Base-by-base conservation (phyloP, 106 monocot genomes). In the Dendrobium nobile region DNA sequence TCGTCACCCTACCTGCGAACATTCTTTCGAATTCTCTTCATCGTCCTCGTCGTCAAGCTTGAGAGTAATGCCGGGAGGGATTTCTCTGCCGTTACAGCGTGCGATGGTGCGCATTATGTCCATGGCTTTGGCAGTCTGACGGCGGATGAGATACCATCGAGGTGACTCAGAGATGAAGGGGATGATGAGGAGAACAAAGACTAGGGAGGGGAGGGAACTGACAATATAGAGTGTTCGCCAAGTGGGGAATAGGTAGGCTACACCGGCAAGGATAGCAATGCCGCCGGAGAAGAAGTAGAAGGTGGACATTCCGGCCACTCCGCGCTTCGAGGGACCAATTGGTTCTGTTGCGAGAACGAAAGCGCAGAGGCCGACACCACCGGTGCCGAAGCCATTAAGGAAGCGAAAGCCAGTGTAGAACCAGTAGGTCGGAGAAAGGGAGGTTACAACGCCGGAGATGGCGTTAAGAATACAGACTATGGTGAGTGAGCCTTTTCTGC, bases 271-370 rank as follows among this genome's bases (percentile, higher is more conserved):
- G 55, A 84, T 18, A 17, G 86, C 90, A 78, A 87, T 90, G 56
- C 94, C 96, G 68, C 75, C 81, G 77, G 94, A 92, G 89, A 97
- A 97, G 85, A 97, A 97, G 92, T 94, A 97, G 87, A 97, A 97
- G 26, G 92, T 92, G 56, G 90, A 94, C 96, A 94, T 94, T 10
- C 94, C 96, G 47, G 81, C 94, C 7, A 31, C 51, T 28, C 89
- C 96, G n/a, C 94, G 94, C 47, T 83, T 86, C 3, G 78, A 75
- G 10, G 90, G 89, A 20, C 96, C 96, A 55, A 92, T 79, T 58
- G 96, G 94, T 61, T 94, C 94, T 47, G 96, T 97, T 82, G 96
- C 92, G 54, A 97, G 94, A 85, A 94, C 89, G 74, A 97, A 94
- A 48, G 94, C 90, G 77, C 90, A 94, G 70, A 94, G 86, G 41